Conservation (phyloP, 192 early-diverging fungal genomes). For the Podila epicladia region DNA sequence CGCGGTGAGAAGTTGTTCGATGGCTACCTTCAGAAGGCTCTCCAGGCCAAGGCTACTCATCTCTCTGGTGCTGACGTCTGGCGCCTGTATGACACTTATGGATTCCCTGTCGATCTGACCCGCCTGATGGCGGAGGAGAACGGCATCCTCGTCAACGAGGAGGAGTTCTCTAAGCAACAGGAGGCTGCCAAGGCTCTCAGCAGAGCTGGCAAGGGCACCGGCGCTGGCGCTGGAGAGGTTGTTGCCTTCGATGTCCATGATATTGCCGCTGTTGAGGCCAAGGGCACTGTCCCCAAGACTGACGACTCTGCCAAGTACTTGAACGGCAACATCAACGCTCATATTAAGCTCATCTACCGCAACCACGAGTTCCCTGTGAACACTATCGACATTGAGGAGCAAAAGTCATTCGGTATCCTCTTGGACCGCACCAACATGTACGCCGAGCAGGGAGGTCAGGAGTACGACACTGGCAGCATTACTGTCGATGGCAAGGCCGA, state of each 20-base stretch:
- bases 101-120: constrained; percentile 98
- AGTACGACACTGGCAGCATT: constrained; percentile 90
- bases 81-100: constrained; percentile 99
- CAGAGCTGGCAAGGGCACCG: constrained; percentile 61
- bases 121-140: constrained; percentile 98
- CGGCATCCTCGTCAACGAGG: constrained; percentile 85
- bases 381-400: constrained; percentile 62
- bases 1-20: constrained; percentile 96
- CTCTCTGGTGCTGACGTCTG: constrained; percentile 93
- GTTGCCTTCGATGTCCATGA: constrained; percentile 94
- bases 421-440: constrained; percentile 98
- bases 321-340: constrained; percentile 74
- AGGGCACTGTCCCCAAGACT: constrained; percentile 76
- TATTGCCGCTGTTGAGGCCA: constrained; percentile 85
- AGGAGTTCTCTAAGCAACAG: constrained; percentile 81
- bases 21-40: constrained; percentile 72
- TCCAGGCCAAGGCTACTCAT: constrained; percentile 64
- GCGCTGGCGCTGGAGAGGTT: constrained; percentile 59
- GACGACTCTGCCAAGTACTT: constrained; percentile 90
- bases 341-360: constrained; percentile 83
- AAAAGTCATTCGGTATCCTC: constrained; percentile 82
- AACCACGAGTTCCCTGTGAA: constrained; percentile 58
- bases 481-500: constrained; percentile 87
- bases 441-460: constrained; percentile 97
- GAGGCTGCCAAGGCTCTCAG: constrained; percentile 81